Percentiles rank a stretch among this genome's conserved stretches.
Conservation (phyloP, 148 eudicot genomes). For the Rhododendron henanense region DNA sequence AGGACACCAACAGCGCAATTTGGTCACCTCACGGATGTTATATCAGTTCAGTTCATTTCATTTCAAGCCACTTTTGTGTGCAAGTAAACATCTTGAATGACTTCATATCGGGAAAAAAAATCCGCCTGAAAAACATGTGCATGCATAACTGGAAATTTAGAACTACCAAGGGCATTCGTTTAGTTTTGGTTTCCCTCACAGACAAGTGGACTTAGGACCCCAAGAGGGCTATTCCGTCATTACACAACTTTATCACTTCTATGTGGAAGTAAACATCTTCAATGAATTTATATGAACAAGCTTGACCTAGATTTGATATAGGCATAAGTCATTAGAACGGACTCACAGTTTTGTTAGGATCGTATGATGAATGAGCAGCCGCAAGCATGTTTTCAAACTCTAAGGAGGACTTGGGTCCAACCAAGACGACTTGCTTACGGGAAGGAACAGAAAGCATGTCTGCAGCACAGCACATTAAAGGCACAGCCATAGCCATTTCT, state of each 20-base stretch:
- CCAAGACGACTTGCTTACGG: constrained; percentile 75
- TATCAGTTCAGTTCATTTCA: not conserved
- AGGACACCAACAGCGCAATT: not conserved
- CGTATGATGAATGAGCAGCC: constrained; percentile 66
- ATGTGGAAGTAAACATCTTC: not conserved
- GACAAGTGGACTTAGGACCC: not conserved
- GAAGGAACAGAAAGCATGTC: constrained; percentile 77
- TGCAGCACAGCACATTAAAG: constrained; percentile 93
- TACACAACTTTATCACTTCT: not conserved
- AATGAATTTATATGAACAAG: not conserved
- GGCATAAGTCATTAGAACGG: not conserved
- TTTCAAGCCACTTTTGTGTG: not conserved
- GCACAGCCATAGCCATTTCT: constrained; percentile 80
- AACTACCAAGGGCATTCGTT: not conserved
- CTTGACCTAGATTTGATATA: not conserved
- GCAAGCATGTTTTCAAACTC: constrained; percentile 59
- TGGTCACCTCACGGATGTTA: not conserved
- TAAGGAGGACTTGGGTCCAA: constrained; percentile 45
- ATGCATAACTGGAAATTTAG: not conserved
- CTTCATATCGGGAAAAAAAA: not conserved
- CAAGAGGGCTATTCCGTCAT: not conserved
- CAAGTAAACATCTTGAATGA: not conserved
- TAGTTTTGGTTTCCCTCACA: not conserved
- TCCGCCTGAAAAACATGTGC: not conserved
- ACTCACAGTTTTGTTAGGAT: constrained; percentile 70